Conservation (phyloP, 2,329 filamentous ascomycete genomes). For the Ophioceras dolichostomum region DNA sequence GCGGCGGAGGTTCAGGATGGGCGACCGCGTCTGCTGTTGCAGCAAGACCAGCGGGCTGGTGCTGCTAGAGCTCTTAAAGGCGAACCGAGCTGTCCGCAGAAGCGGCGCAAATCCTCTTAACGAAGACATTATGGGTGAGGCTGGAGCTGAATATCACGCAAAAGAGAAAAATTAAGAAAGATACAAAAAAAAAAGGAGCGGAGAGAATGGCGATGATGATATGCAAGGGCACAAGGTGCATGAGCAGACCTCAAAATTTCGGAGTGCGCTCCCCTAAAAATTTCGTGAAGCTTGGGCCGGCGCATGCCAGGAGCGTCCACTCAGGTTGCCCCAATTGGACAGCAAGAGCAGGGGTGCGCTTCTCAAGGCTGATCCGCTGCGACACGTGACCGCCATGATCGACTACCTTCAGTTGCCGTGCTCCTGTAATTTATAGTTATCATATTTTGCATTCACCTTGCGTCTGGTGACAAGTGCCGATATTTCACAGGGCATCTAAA, state of each 20-base stretch:
- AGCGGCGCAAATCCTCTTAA: conserved; percentile 69
- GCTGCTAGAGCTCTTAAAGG: conserved; percentile 50
- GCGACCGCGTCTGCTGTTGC: conserved; percentile 54
- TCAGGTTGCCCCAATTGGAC: too few species aligned
- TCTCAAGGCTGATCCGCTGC: too few species aligned
- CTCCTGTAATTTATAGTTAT: too few species aligned
- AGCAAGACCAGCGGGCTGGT: conserved; percentile 63
- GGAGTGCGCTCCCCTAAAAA: not conserved
- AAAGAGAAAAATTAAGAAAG: conserved; percentile 7
- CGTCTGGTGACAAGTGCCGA: too few species aligned
- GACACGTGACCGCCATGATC: too few species aligned
- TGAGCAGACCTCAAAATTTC: conserved; percentile 2
- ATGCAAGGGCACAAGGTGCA: not conserved
- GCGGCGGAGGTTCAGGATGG: conserved; percentile 53
- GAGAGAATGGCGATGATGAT: not conserved
- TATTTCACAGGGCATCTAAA: too few species aligned
- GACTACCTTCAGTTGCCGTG: too few species aligned
- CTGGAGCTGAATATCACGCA: conserved; percentile 7
- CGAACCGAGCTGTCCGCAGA: conserved; percentile 62
- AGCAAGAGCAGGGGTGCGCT: too few species aligned
- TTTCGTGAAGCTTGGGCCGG: not conserved
- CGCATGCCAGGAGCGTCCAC: not conserved
- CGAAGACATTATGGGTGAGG: conserved; percentile 56
- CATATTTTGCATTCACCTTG: too few species aligned
- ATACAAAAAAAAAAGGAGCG: conserved; percentile 3